Conservation (phyloP, 495 filamentous ascomycete species). For the Schizothecium vesticola region DNA sequence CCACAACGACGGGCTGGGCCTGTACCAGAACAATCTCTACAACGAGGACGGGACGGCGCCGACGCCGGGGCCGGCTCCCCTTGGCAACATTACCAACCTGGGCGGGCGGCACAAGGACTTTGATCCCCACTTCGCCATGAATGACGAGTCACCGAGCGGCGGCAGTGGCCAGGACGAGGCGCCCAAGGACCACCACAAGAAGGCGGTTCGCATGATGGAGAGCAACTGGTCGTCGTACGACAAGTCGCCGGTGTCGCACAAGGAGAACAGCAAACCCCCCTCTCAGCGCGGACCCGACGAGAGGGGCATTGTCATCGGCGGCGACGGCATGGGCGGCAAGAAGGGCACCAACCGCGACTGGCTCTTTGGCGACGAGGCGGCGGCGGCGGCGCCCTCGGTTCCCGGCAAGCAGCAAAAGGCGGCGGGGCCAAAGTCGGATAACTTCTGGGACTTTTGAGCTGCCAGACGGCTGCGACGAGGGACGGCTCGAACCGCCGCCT, state of each 20-base stretch:
- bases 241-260: slow-evolving; percentile 49
- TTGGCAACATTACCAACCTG: slow-evolving; percentile 59
- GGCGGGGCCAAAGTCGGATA: slow-evolving; percentile 26
- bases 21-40: slow-evolving; percentile 74
- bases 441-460: slow-evolving; percentile 53
- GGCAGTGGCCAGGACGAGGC: slow-evolving; percentile 5
- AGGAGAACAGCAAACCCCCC: slow-evolving; percentile 40
- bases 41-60: slow-evolving; percentile 45
- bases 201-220: slow-evolving; percentile 63
- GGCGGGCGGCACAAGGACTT: slow-evolving; percentile 68
- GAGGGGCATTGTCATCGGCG: slow-evolving; percentile 52
- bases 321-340: slow-evolving; percentile 72
- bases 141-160: slow-evolving; percentile 52
- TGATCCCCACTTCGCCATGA: slow-evolving; percentile 63
- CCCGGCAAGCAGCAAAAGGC: slow-evolving; percentile 34
- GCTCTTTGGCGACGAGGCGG: slow-evolving; percentile 54
- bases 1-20: slow-evolving; percentile 58
- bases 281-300: slow-evolving; percentile 29
- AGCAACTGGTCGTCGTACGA: slow-evolving; percentile 61
- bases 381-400: slow-evolving; percentile 30
- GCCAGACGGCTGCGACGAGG: neutral
- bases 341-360: slow-evolving; percentile 56
- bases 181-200: slow-evolving; percentile 46
- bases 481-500: neutral
- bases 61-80: slow-evolving; percentile 30